These are phyloP conservation scores for Fusarium abutilonis DNA, from an alignment of 2,329 filamentous ascomycete genomes.

Conservation along the genomic window DNA sequence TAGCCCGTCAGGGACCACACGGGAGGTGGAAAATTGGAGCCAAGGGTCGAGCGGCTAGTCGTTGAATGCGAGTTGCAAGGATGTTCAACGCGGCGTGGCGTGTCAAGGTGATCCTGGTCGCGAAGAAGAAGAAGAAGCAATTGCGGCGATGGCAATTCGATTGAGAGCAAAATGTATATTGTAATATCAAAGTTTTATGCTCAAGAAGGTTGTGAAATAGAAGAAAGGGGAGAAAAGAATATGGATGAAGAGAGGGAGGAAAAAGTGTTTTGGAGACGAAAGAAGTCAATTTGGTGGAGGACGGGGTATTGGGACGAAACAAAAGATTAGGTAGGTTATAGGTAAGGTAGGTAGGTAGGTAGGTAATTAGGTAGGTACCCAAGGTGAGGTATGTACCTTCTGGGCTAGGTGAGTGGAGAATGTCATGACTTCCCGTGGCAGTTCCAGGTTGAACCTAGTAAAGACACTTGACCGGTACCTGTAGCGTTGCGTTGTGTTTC, in stretches of 20 bases:
- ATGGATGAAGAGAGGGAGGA: constrained; percentile 16
- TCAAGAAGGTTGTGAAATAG: background rate
- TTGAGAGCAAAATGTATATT: background rate
- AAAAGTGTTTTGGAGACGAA: constrained; percentile 13
- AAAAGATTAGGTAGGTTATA: background rate
- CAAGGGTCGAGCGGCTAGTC: constrained; percentile 43
- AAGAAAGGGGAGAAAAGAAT: constrained; percentile 7
- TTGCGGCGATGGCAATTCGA: constrained; percentile 19
- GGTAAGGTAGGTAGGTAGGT: too few species aligned
- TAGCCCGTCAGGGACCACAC: constrained; percentile 36
- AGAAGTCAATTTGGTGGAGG: constrained; percentile 19
- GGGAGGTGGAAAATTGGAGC: constrained; percentile 43
- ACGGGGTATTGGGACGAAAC: constrained; percentile 7
- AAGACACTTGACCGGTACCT: constrained; percentile 18
- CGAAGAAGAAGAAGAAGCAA: constrained; percentile 8
- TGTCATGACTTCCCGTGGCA: constrained; percentile 13
- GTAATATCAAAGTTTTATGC: background rate
- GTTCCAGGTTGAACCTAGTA: background rate
- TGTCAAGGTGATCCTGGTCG: constrained; percentile 30
- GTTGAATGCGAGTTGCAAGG: constrained; percentile 39
- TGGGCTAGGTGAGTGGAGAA: constrained; percentile 28
- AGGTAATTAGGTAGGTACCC: background rate
- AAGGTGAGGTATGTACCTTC: constrained; percentile 14
- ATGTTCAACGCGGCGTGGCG: constrained; percentile 40
- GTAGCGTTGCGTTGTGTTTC: constrained; percentile 13